Percentiles rank a stretch among this genome's conserved stretches.
phyloP scores from a whole-genome alignment of 306 rosid species.

The Oxytropis ochrocephala region DNA sequence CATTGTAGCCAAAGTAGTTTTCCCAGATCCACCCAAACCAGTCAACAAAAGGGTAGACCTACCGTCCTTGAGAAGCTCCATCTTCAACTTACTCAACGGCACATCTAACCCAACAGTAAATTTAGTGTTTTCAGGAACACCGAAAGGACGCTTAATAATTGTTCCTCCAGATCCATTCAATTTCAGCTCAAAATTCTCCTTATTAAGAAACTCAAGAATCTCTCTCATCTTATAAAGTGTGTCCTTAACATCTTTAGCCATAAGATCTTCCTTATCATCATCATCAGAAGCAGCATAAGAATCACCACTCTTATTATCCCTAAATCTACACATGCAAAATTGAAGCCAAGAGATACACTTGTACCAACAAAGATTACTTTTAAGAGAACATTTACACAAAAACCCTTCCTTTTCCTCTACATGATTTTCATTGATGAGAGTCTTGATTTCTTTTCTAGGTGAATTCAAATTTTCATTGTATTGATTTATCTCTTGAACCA shows the following conservation, averaged over 20 bases:
- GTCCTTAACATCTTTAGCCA: constrained; percentile 1
- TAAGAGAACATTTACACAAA: background rate
- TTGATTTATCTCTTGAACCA: constrained; percentile 16
- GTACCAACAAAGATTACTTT: background rate
- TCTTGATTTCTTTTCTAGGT: constrained; percentile 20
- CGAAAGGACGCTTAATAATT: background rate
- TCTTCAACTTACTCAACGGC: constrained; percentile 28
- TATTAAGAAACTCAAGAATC: background rate
- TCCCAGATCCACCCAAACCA: constrained; percentile 49
- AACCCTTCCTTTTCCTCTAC: background rate
- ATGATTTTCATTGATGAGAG: background rate
- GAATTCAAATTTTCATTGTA: constrained; percentile 1
- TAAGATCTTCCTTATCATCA: background rate
- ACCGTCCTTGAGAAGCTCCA: constrained; percentile 22
- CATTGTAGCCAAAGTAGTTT: constrained; percentile 42
- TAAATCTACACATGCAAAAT: background rate
- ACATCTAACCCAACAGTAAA: constrained; percentile 33
- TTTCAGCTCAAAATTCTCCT: background rate
- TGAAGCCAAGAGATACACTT: background rate
- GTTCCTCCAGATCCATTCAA: background rate
- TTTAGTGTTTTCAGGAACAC: constrained; percentile 20
- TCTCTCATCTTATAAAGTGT: constrained; percentile 7
- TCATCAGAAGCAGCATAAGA: background rate
- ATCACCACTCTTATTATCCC: background rate
- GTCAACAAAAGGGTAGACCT: constrained; percentile 23